phyloP scores from a whole-genome alignment of 2,329 filamentous ascomycete genomes.

The Botryosphaeria dothidea region DNA sequence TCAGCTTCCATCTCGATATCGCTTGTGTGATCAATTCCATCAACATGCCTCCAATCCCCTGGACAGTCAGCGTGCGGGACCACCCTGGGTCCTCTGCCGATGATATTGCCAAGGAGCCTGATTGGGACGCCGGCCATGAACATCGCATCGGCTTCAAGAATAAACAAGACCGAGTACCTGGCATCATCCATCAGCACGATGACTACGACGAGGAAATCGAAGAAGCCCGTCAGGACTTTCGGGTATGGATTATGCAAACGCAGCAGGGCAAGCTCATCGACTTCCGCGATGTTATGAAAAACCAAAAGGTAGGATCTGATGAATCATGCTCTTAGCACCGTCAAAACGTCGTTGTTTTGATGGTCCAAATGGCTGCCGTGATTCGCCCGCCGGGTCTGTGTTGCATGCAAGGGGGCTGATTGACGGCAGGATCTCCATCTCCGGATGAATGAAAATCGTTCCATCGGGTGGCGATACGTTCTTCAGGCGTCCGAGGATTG shows the following conservation, averaged over 20 bases:
- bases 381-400: not conserved
- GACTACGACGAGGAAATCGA: slow-evolving; percentile 29
- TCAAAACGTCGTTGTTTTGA: no score
- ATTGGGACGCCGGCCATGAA: slow-evolving; percentile 42
- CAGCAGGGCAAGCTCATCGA: not conserved
- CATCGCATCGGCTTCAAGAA: slow-evolving; percentile 46
- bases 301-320: not conserved
- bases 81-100: slow-evolving; percentile 43
- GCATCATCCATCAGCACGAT: slow-evolving; percentile 37
- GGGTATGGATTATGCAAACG: not conserved
- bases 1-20: not conserved
- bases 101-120: slow-evolving; percentile 46
- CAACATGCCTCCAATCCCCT: slow-evolving; percentile 32
- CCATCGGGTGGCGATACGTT: slow-evolving; percentile 53
- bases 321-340: no score
- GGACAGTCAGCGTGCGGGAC: slow-evolving; percentile 29
- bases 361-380: not conserved
- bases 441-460: slow-evolving; percentile 40
- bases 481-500: slow-evolving; percentile 51
- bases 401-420: slow-evolving; percentile 27
- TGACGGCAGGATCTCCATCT: slow-evolving; percentile 40
- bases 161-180: slow-evolving; percentile 38
- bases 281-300: not conserved
- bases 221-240: not conserved
- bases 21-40: not conserved